Evolutionary conservation across 2,329 filamentous ascomycete genomes (phyloP).

Genomic region (Aphanocladium album): DNA sequence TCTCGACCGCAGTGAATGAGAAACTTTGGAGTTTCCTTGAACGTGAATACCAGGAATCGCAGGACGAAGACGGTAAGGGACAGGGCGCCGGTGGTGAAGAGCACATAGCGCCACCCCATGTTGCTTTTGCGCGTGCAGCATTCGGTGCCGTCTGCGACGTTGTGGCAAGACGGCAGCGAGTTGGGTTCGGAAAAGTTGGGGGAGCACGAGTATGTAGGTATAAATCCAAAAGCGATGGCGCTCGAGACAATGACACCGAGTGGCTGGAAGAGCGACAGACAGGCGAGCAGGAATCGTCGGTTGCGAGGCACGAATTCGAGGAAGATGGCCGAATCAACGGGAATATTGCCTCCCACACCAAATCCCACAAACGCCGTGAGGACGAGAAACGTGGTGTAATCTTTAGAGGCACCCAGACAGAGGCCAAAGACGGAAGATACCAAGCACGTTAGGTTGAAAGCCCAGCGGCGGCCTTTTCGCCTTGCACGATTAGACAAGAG

Average conservation of each 20-base stretch:
- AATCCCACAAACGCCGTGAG: constrained; percentile 51
- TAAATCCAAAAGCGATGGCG: constrained; percentile 48
- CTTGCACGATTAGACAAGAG: background rate
- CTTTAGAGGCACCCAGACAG: constrained; percentile 43
- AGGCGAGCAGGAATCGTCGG: constrained; percentile 45
- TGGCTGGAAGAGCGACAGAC: constrained; percentile 51
- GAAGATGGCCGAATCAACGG: constrained; percentile 51
- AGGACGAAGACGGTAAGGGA: constrained; percentile 39
- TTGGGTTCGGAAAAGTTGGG: constrained; percentile 43
- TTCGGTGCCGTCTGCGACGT: constrained; percentile 20
- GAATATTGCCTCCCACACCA: constrained; percentile 49
- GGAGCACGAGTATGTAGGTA: constrained; percentile 44
- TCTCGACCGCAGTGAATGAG: constrained; percentile 40
- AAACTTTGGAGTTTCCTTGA: constrained; percentile 43
- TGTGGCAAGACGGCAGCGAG: constrained; percentile 40
- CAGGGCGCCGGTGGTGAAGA: constrained; percentile 39
- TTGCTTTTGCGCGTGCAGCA: constrained; percentile 38
- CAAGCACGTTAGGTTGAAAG: constrained; percentile 55
- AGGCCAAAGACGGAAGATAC: constrained; percentile 49
- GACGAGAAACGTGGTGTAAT: constrained; percentile 46
- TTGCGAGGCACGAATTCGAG: constrained; percentile 50
- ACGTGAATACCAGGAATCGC: constrained; percentile 42
- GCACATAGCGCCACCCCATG: constrained; percentile 47
- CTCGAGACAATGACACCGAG: constrained; percentile 48
- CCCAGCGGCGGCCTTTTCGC: constrained; percentile 41